Percentiles rank a stretch among this genome's conserved stretches.
phyloP scores from a whole-genome alignment of 345 rosid species.

The Eucalyptus caleyi region DNA sequence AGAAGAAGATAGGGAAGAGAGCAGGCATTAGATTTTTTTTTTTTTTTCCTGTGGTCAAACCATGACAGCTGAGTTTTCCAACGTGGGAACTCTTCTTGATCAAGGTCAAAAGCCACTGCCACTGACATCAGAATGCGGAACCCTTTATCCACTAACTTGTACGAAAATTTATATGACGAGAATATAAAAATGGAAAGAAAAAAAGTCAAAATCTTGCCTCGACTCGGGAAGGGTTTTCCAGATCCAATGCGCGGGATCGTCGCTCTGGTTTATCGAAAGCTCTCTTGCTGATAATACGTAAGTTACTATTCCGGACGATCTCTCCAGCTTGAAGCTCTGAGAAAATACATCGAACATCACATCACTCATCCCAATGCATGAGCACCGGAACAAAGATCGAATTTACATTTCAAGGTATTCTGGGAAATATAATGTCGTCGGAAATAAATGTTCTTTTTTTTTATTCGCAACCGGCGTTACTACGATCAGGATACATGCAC shows the following conservation, averaged over 20 bases:
- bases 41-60: background rate
- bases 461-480: background rate
- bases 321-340: slow-evolving; percentile 55
- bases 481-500: background rate
- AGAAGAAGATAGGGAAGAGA: background rate
- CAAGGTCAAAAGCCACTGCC: background rate
- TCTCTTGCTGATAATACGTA: slow-evolving; percentile 51
- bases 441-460: background rate
- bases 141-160: background rate
- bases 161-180: background rate
- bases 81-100: background rate
- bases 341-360: background rate
- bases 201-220: slow-evolving; percentile 9
- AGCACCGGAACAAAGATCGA: background rate
- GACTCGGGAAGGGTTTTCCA: slow-evolving; percentile 45
- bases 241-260: slow-evolving; percentile 34
- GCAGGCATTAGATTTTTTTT: background rate
- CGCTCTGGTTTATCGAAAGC: slow-evolving; percentile 34
- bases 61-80: background rate
- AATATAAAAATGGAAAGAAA: background rate
- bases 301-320: slow-evolving; percentile 27
- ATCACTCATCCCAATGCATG: background rate
- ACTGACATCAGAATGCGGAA: background rate
- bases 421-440: background rate
- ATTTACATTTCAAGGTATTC: background rate